These are phyloP conservation scores for Artemisia argyi DNA, from an alignment of 129 eudicot genomes.

Conservation along the genomic window DNA sequence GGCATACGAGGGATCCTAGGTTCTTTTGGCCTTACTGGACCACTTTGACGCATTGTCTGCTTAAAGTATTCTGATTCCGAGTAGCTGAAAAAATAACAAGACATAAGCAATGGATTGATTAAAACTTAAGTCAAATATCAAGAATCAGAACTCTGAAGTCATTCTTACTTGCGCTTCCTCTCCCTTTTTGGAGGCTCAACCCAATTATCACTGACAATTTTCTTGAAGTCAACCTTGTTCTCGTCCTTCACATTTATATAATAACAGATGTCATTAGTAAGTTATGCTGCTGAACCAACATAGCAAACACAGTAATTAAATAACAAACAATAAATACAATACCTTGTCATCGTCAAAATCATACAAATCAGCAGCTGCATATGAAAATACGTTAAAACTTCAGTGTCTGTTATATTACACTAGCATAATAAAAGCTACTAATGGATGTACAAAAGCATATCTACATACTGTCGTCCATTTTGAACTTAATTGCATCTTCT, in stretches of 20 bases:
- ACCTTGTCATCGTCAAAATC: slow-evolving; percentile 95
- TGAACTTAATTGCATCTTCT: slow-evolving; percentile 96
- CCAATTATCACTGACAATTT: slow-evolving; percentile 94
- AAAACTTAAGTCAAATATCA: not conserved
- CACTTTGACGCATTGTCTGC: slow-evolving; percentile 99
- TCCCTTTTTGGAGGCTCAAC: slow-evolving; percentile 95
- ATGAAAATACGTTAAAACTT: slow-evolving; percentile 18
- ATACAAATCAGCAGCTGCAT: slow-evolving; percentile 95
- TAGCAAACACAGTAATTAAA: not conserved
- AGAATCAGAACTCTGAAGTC: not conserved
- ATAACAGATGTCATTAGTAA: not conserved
- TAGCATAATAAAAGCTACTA: slow-evolving; percentile 1
- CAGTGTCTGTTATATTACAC: not conserved
- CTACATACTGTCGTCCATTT: slow-evolving; percentile 92
- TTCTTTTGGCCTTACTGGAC: slow-evolving; percentile 91
- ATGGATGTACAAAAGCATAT: not conserved
- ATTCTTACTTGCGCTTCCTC: slow-evolving; percentile 88
- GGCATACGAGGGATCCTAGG: slow-evolving; percentile 99
- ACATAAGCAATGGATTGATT: not conserved
- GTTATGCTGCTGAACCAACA: not conserved
- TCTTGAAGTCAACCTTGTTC: slow-evolving; percentile 89
- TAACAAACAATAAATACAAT: not conserved
- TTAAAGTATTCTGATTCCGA: slow-evolving; percentile 99
- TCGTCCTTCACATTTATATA: slow-evolving; percentile 55
- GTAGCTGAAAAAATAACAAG: slow-evolving; percentile 45